Conservation (phyloP, 1,284 basidiomycete genomes). For the Rhodotorula sp. region DNA sequence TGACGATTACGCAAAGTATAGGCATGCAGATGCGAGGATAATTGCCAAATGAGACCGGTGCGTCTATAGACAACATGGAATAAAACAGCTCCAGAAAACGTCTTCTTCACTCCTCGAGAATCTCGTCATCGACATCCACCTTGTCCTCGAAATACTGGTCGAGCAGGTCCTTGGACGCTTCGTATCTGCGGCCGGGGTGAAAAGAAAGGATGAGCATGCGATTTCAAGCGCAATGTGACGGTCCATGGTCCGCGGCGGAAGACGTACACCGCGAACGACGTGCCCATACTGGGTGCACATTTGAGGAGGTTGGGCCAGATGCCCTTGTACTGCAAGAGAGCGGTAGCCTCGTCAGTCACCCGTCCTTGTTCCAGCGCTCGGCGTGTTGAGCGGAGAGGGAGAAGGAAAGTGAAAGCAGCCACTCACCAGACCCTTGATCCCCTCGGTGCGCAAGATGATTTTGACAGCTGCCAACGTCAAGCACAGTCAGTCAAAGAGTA, state of each 20-base stretch:
- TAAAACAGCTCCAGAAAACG: neutral
- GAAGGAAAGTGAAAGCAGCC: neutral
- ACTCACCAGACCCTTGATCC: constrained; percentile 29
- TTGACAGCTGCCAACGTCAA: constrained; percentile 24
- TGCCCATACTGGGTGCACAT: constrained; percentile 7
- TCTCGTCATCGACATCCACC: neutral
- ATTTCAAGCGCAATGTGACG: no score
- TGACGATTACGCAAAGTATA: no score
- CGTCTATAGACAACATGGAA: neutral
- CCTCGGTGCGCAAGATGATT: constrained; percentile 37
- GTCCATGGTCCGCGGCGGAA: no score
- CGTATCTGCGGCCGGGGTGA: neutral
- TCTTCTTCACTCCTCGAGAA: neutral
- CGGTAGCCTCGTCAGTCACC: neutral
- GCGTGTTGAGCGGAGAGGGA: neutral
- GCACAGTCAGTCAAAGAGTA: neutral
- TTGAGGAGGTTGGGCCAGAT: constrained; percentile 33
- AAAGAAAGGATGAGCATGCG: neutral
- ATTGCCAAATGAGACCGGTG: no score
- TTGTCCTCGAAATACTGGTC: constrained; percentile 2
- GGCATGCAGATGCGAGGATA: no score
- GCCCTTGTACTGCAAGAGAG: neutral
- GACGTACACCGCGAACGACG: constrained; percentile 9
- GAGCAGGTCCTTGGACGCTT: constrained; percentile 17
- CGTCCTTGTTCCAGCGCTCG: neutral